Evolutionary conservation across 2,329 filamentous ascomycete genomes (phyloP).

Genomic region (Xylariaceae sp.): DNA sequence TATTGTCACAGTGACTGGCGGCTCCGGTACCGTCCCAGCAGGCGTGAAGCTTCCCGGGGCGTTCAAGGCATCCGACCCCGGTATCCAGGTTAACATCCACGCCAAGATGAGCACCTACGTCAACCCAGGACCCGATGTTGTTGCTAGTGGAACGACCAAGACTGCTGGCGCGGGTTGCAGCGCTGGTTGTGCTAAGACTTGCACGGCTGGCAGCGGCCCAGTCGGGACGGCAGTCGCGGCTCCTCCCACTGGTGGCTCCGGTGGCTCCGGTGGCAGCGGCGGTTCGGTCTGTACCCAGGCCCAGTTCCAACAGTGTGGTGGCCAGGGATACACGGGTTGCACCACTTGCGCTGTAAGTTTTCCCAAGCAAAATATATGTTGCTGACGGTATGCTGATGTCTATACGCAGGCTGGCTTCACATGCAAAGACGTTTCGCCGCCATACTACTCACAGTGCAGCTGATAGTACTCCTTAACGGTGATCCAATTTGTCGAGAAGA

Average conservation of each 20-base stretch:
- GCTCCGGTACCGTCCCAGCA: slow-evolving; percentile 32
- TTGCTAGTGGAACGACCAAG: slow-evolving; percentile 50
- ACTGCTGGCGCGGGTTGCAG: slow-evolving; percentile 48
- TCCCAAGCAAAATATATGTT: background rate
- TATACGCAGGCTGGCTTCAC: slow-evolving; percentile 40
- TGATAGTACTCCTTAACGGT: slow-evolving; percentile 19
- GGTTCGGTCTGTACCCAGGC: slow-evolving; percentile 42
- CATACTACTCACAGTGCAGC: slow-evolving; percentile 49
- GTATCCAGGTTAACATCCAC: slow-evolving; percentile 57
- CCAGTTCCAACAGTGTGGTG: slow-evolving; percentile 50
- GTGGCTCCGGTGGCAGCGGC: slow-evolving; percentile 26
- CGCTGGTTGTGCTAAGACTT: slow-evolving; percentile 49
- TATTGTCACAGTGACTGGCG: slow-evolving; percentile 12
- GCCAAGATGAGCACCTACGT: slow-evolving; percentile 48
- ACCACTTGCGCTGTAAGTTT: slow-evolving; percentile 48
- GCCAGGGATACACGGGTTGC: slow-evolving; percentile 50
- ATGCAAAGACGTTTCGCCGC: slow-evolving; percentile 47
- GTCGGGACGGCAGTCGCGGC: slow-evolving; percentile 36
- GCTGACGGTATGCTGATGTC: slow-evolving; percentile 16
- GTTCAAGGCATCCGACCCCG: slow-evolving; percentile 52
- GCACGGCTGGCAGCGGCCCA: slow-evolving; percentile 43
- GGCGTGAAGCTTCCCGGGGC: slow-evolving; percentile 51
- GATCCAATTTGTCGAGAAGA: background rate
- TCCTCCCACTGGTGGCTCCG: slow-evolving; percentile 9
- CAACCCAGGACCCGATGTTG: slow-evolving; percentile 53